phyloP scores from a whole-genome alignment of 257 asterid species.

The Salvia splendens region DNA sequence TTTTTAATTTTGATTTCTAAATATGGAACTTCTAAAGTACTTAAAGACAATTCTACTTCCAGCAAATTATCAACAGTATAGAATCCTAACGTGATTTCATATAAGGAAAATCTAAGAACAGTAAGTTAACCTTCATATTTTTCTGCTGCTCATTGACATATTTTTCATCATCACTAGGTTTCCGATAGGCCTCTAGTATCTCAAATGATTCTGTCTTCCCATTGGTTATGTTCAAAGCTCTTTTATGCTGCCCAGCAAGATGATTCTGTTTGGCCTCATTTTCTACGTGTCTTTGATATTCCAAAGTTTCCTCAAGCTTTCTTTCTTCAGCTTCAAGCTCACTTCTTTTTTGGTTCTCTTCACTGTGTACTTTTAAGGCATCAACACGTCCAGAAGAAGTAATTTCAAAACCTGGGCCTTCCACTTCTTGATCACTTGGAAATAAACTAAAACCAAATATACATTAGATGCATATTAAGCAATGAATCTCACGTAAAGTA shows the following conservation, averaged over 20 bases:
- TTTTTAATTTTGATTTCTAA: not conserved
- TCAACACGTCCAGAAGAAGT: slow-evolving; percentile 47
- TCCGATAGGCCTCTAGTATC: slow-evolving; percentile 35
- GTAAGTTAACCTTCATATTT: slow-evolving; percentile 43
- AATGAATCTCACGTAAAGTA: not conserved
- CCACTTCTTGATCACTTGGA: slow-evolving; percentile 52
- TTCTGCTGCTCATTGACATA: slow-evolving; percentile 41
- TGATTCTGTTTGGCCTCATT: slow-evolving; percentile 94
- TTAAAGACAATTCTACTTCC: slow-evolving; percentile 24
- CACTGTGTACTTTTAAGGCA: slow-evolving; percentile 54
- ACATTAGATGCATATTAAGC: slow-evolving; percentile 10
- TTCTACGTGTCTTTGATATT: slow-evolving; percentile 89
- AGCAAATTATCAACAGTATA: slow-evolving; percentile 15
- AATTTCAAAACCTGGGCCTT: slow-evolving; percentile 39
- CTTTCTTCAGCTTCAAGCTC: slow-evolving; percentile 98
- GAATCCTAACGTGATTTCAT: not conserved
- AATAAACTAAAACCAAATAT: slow-evolving; percentile 56
- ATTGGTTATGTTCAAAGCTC: slow-evolving; percentile 25
- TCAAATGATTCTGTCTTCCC: slow-evolving; percentile 44
- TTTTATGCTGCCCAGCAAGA: slow-evolving; percentile 73
- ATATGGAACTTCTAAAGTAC: slow-evolving; percentile 16
- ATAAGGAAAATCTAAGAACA: slow-evolving; percentile 5
- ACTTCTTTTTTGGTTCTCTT: slow-evolving; percentile 65
- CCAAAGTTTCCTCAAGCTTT: slow-evolving; percentile 96
- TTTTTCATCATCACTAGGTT: slow-evolving; percentile 37